Conservation (phyloP, 2,329 filamentous ascomycete genomes). For the Pestalotiopsis sp. region DNA sequence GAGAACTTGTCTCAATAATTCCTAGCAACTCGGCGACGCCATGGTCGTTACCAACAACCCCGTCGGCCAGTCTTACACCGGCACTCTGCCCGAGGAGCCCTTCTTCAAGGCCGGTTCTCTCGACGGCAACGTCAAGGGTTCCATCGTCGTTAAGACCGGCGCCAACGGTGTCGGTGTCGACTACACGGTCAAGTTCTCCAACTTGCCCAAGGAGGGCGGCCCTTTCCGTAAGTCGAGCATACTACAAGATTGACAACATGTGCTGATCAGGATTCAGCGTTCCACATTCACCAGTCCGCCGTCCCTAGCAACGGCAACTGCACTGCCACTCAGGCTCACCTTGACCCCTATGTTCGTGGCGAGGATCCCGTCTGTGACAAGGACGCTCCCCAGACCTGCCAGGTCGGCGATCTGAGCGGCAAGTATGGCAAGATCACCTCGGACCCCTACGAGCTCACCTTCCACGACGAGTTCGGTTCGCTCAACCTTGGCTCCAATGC, state of each 20-base stretch:
- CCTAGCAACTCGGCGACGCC: constrained; percentile 50
- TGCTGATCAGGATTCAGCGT: constrained; percentile 47
- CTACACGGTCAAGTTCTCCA: constrained; percentile 58
- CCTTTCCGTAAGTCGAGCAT: constrained; percentile 57
- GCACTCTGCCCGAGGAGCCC: constrained; percentile 54
- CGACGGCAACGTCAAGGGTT: constrained; percentile 57
- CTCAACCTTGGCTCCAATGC: constrained; percentile 50
- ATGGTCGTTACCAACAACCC: constrained; percentile 59
- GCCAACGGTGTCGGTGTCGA: constrained; percentile 56
- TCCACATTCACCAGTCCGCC: constrained; percentile 71
- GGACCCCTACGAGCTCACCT: constrained; percentile 52
- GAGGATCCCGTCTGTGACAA: constrained; percentile 64
- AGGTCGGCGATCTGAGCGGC: constrained; percentile 76
- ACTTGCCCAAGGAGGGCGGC: constrained; percentile 58
- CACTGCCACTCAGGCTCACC: constrained; percentile 66
- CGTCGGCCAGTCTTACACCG: constrained; percentile 53
- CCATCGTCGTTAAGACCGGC: constrained; percentile 47
- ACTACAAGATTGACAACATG: not conserved
- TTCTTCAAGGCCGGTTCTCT: constrained; percentile 52
- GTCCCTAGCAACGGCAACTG: constrained; percentile 73
- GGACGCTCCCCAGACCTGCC: constrained; percentile 62
- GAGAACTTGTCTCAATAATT: constrained; percentile 10
- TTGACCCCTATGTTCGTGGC: constrained; percentile 71
- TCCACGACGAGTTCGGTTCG: constrained; percentile 61
- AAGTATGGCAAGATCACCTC: constrained; percentile 67